Conservation (phyloP, 2,329 filamentous ascomycete genomes). For the Geosmithia flava region DNA sequence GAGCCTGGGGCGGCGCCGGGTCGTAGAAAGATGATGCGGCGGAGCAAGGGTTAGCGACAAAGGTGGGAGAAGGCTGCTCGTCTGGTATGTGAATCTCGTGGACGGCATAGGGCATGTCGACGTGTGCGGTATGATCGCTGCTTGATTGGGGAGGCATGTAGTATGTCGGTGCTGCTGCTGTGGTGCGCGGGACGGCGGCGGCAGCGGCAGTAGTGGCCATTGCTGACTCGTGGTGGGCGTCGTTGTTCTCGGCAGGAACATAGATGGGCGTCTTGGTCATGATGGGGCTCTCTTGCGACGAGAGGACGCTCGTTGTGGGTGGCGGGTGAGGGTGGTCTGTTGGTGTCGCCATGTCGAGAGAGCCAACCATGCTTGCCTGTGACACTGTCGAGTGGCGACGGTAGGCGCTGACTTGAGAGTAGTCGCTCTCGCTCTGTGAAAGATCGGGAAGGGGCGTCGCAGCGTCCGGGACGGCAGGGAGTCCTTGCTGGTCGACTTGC, state of each 20-base stretch:
- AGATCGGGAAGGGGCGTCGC: background rate
- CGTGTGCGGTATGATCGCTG: background rate
- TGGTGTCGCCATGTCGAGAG: background rate
- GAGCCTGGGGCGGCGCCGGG: no score
- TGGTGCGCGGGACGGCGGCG: background rate
- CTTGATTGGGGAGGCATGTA: background rate
- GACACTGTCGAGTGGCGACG: background rate
- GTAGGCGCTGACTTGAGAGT: background rate
- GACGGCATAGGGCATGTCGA: background rate
- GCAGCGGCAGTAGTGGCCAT: background rate
- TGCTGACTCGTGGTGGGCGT: background rate
- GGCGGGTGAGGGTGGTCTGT: background rate
- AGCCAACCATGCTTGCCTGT: background rate
- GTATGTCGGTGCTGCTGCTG: background rate
- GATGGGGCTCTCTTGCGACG: background rate
- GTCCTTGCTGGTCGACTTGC: background rate
- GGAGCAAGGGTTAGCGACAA: background rate
- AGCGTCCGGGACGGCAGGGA: background rate
- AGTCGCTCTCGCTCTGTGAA: background rate
- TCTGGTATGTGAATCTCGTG: background rate
- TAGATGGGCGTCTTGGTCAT: background rate
- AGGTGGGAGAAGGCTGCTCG: background rate
- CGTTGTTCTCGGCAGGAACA: background rate
- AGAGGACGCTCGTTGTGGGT: background rate
- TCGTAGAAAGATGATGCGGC: background rate